These are phyloP conservation scores for Delitschia confertaspora DNA, from an alignment of 495 filamentous ascomycete species.

Conservation along the genomic window DNA sequence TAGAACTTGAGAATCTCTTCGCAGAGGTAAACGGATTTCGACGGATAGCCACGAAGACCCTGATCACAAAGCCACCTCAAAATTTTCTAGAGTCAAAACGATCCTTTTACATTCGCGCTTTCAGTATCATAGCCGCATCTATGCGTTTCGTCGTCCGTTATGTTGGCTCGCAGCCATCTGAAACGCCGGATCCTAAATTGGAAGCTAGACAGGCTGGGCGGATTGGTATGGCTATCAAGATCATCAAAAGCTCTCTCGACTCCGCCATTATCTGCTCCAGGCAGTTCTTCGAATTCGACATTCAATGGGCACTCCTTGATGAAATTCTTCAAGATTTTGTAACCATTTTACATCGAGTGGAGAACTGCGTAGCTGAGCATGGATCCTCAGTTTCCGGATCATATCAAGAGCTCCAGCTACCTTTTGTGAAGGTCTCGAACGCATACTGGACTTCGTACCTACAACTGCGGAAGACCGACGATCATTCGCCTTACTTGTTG, in stretches of 20 bases:
- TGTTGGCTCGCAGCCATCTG: conserved; percentile 3
- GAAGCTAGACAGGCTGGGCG: conserved; percentile 6
- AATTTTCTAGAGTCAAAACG: too few species aligned
- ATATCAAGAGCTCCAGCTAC: conserved; percentile 3
- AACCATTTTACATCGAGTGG: conserved; percentile 41
- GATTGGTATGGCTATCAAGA: conserved; percentile 4
- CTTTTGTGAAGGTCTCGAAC: conserved; percentile 60
- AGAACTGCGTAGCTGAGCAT: conserved; percentile 35
- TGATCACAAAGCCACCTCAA: conserved; percentile 2
- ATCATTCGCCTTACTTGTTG: conserved; percentile 34
- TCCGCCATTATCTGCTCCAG: conserved; percentile 47
- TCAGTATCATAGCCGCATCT: conserved; percentile 13
- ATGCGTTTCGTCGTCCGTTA: conserved; percentile 20
- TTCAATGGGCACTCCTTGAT: conserved; percentile 46
- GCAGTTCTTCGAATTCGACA: conserved; percentile 28
- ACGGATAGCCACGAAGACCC: conserved; percentile 16
- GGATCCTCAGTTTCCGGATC: conserved; percentile 1
- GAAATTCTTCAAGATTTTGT: conserved; percentile 46
- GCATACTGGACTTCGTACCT: conserved; percentile 63
- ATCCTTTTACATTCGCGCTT: background rate
- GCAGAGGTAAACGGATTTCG: conserved; percentile 22
- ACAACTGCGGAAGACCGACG: conserved; percentile 39
- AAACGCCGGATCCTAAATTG: conserved; percentile 3
- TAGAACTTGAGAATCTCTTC: conserved; percentile 25
- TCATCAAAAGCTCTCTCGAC: conserved; percentile 44